Evolutionary conservation across 208 protist genomes (phyloP).

Genomic region (Trichomonas vaginalis): DNA sequence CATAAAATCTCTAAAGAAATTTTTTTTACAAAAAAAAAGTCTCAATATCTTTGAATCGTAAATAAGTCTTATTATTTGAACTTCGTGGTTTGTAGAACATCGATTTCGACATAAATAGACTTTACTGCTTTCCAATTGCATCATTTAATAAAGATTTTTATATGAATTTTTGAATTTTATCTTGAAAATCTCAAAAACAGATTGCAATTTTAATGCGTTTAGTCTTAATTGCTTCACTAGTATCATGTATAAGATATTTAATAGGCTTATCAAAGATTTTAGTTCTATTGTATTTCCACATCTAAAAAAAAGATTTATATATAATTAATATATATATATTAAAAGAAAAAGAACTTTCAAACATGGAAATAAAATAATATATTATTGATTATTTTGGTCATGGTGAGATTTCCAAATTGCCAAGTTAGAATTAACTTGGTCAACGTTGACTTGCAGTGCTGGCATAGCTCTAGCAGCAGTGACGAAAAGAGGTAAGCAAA

Average conservation of each 20-base stretch:
- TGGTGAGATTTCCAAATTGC: not conserved
- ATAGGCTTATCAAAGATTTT: not conserved
- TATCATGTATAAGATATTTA: not conserved
- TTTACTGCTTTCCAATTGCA: too few species aligned
- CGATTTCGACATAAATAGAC: too few species aligned
- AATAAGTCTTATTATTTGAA: too few species aligned
- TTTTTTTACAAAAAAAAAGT: too few species aligned
- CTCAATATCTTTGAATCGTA: too few species aligned
- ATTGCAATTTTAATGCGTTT: not conserved
- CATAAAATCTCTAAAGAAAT: too few species aligned
- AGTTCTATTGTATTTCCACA: not conserved
- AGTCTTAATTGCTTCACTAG: not conserved
- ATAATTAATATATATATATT: not conserved
- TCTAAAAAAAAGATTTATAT: not conserved
- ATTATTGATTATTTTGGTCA: not conserved
- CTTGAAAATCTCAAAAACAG: too few species aligned
- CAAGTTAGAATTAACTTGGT: not conserved
- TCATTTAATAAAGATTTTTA: too few species aligned
- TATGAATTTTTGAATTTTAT: too few species aligned
- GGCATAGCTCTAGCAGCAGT: not conserved
- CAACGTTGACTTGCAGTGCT: not conserved
- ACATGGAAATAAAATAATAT: not conserved
- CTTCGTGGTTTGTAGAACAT: too few species aligned
- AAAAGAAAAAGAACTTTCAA: not conserved
- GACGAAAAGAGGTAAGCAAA: not conserved